phyloP scores from a whole-genome alignment of 345 rosid species.

The Melastoma malabathricum region DNA sequence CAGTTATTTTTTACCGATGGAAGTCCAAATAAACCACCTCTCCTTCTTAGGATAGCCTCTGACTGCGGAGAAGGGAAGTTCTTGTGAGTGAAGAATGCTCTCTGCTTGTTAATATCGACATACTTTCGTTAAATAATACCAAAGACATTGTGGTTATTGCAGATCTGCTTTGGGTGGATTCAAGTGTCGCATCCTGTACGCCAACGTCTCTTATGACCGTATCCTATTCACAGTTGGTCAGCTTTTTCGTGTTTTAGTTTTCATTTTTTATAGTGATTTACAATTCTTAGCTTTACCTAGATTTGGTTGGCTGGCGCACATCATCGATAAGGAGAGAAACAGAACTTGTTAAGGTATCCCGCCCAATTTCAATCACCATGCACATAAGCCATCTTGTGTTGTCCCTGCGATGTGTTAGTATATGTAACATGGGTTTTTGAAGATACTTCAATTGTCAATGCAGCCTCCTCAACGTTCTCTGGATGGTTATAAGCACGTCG shows the following conservation, averaged over 20 bases:
- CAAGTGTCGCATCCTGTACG: conserved; percentile 59
- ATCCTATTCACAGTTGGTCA: conserved; percentile 23
- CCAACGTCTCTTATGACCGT: conserved; percentile 97
- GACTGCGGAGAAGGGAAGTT: conserved; percentile 62
- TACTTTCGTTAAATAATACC: neutral
- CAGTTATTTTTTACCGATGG: conserved; percentile 86
- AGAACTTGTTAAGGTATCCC: conserved; percentile 68
- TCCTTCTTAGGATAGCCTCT: conserved; percentile 83
- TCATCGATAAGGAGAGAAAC: conserved; percentile 90
- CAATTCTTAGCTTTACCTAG: conserved; percentile 37
- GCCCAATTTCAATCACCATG: neutral
- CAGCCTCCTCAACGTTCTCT: conserved; percentile 80
- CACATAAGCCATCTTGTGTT: too few relatives aligned
- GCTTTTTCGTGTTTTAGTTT: conserved; percentile 1
- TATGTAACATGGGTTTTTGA: too few relatives aligned
- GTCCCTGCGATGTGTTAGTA: too few relatives aligned
- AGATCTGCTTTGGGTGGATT: conserved; percentile 81
- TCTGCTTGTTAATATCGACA: neutral
- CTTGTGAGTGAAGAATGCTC: conserved; percentile 35
- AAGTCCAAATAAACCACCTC: conserved; percentile 69
- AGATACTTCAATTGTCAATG: neutral
- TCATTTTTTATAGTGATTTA: conserved; percentile 6
- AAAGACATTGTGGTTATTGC: conserved; percentile 8
- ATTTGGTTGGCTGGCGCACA: conserved; percentile 99
- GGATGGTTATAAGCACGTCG: conserved; percentile 95